Evolutionary conservation across 1,284 basidiomycete species (phyloP), one percentile per base, ranked within the genome.

Genomic region (Thecaphora frezii): DNA sequence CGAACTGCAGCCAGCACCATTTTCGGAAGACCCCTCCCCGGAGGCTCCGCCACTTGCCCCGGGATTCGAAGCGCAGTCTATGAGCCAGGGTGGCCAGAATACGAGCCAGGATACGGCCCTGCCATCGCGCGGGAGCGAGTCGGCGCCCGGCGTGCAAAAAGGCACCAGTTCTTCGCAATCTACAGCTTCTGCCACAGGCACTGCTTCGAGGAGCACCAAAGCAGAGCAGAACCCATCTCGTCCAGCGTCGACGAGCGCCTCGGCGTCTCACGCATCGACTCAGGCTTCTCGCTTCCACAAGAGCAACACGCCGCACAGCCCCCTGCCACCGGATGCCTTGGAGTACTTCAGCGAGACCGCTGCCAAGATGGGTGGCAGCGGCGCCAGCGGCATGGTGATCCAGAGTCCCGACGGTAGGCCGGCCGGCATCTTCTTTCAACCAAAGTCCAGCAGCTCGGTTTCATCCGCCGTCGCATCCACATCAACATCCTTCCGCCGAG

Each of bases 361-460:
- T 1, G 81, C 86, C 12, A 83, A 85, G 48, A 87, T 88, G 70
- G 83, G 89, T 8, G 87, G 89, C 5, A 82, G 85, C 4, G 88
- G 89, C 0, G 88, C 89, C 0, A 89, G 89, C 2, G 94, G 94
- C 0, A 84, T 97, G 21, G 85, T 97, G 41, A 88, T 98, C 47
- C 91, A 93, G 66, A 90, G 88, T 73, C 90, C 91, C 0, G 91
- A 96, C 74, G 94, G 94, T 0, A 87, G 92, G 61, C 90, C 92
- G 0, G 86, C 91, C 21, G 93, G 92, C 7, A 93, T 98, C 64
- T 91, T 93, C 81, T 98, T 98, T 80, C 89, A 93, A 68, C 94
- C 94, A 7, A 60, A 57, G 37, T 48, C 58, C 13, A 55, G 50
- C n/a, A 48, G 23, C 7, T 43, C 48, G 8, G n/a, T 22, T 12